Evolutionary conservation across 495 filamentous ascomycete species (phyloP), one percentile per base, ranked within the genome.

Genomic region (Echria macrotheca): DNA sequence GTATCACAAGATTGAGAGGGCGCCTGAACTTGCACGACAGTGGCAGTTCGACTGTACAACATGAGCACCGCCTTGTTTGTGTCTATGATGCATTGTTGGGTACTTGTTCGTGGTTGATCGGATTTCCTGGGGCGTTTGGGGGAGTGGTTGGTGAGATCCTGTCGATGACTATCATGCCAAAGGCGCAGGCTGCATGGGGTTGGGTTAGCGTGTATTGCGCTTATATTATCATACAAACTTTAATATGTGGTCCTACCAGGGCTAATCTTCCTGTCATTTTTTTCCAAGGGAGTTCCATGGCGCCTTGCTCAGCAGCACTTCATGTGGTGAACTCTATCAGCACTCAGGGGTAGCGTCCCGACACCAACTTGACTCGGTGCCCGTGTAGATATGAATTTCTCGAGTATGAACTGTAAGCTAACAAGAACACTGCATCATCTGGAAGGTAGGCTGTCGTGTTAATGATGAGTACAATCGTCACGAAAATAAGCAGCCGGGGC

Each of bases 1-100:
- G 72, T 75, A 47, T 58, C 65, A 41, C 69, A 72, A 53, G 72
- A 75, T 17, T 74, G n/a, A 69, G 54, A 39, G 12, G 26, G 26
- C 25, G 28, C 35, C 29, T 8, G 28, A 17, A 17, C 25, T 32
- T 32, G 9, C 28, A 35, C 24, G 33, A 53, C 26, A 31, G 23
- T 37, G 26, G 47, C 25, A 45, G 44, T 49, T 12, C 40, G 57
- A 52, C 44, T 66, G 64, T 65, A 63, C 51, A 62, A 60, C 52
- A 61, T 42, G 39, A 50, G 29, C 40, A 55, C 41, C 50, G 43
- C 42, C 50, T 46, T 52, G 23, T 52, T 49, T n/a, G n/a, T n/a
- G n/a, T n/a, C n/a, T 54, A 29, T 53, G 42, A 50, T 44, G 28
- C 50, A 50, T 38, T 39, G 52, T 63, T 63, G 60, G 62, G 55